Evolutionary conservation across 495 filamentous ascomycete species (phyloP).

Genomic region (Ascodesmis nigricans): DNA sequence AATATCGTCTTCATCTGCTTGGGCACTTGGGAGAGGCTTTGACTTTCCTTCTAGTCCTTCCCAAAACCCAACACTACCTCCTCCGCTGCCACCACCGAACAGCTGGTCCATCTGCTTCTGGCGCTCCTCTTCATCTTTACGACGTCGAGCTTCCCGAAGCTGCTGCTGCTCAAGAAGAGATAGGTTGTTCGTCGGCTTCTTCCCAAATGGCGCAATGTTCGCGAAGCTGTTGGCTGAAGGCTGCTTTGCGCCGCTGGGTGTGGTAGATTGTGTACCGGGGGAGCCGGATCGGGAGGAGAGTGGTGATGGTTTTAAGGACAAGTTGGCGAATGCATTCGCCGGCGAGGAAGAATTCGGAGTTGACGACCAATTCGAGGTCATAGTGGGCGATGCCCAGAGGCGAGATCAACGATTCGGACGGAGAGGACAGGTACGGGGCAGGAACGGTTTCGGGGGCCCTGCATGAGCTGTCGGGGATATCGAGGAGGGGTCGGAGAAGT

Average conservation of each 20-base stretch:
- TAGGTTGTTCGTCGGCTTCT: constrained; percentile 46
- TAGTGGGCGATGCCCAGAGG: too few species aligned
- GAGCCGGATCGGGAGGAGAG: constrained; percentile 7
- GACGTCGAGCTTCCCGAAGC: constrained; percentile 53
- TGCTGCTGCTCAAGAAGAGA: constrained; percentile 71
- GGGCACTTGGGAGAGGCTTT: background rate
- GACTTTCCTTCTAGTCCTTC: constrained; percentile 9
- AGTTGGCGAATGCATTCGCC: constrained; percentile 12
- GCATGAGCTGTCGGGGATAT: too few species aligned
- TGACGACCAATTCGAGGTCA: too few species aligned
- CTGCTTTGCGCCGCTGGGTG: constrained; percentile 14
- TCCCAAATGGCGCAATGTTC: constrained; percentile 56
- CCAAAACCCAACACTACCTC: constrained; percentile 14
- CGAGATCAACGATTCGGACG: too few species aligned
- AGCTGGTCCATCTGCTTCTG: constrained; percentile 45
- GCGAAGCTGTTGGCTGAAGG: constrained; percentile 62
- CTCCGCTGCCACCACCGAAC: constrained; percentile 38
- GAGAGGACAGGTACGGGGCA: too few species aligned
- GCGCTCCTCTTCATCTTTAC: constrained; percentile 50
- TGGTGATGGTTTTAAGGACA: constrained; percentile 13
- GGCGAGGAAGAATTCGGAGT: too few species aligned
- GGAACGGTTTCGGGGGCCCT: too few species aligned
- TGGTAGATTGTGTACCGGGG: constrained; percentile 2
- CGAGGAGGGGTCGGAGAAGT: too few species aligned
- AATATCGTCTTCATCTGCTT: constrained; percentile 31